Conservation (phyloP, 2,329 filamentous ascomycete genomes). For the Phaeophleospora eucalypticola region DNA sequence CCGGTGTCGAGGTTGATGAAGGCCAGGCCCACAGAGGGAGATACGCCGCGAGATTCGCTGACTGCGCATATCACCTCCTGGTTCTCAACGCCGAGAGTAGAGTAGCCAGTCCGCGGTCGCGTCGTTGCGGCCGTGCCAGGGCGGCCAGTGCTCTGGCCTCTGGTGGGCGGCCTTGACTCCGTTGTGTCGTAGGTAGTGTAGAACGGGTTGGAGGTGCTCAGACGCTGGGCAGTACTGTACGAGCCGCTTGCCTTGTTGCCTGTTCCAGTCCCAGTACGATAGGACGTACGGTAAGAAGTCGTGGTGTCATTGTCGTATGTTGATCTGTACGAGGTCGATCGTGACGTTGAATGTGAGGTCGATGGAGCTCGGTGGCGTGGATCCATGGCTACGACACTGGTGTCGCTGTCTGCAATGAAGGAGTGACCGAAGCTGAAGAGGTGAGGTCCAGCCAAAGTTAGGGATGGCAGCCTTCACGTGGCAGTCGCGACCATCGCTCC, state of each 20-base stretch:
- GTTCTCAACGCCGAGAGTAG: slow-evolving; percentile 53
- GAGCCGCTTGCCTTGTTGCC: not conserved
- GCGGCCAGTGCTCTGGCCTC: slow-evolving; percentile 20
- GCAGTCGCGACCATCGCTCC: not conserved
- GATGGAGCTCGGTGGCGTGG: slow-evolving; percentile 4
- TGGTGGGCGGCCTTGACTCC: slow-evolving; percentile 23
- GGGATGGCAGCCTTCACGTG: not conserved
- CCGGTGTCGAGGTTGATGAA: slow-evolving; percentile 84
- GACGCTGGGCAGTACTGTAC: not conserved
- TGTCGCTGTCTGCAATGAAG: not conserved
- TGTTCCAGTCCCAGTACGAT: not conserved
- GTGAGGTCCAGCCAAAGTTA: not conserved
- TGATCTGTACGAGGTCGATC: slow-evolving; percentile 3
- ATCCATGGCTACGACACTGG: slow-evolving; percentile 1
- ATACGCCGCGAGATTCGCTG: slow-evolving; percentile 80
- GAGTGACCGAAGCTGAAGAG: not conserved
- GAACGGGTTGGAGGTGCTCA: slow-evolving; percentile 8
- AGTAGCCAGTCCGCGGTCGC: slow-evolving; percentile 52
- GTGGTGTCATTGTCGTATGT: not conserved
- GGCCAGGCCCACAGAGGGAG: slow-evolving; percentile 70
- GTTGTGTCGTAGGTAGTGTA: slow-evolving; percentile 20
- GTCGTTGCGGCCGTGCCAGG: slow-evolving; percentile 35
- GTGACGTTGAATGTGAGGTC: not conserved
- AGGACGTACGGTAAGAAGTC: not conserved
- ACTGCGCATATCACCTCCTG: slow-evolving; percentile 84